phyloP scores from a whole-genome alignment of 2,329 filamentous ascomycete genomes.

The Fusarium tricinctum region DNA sequence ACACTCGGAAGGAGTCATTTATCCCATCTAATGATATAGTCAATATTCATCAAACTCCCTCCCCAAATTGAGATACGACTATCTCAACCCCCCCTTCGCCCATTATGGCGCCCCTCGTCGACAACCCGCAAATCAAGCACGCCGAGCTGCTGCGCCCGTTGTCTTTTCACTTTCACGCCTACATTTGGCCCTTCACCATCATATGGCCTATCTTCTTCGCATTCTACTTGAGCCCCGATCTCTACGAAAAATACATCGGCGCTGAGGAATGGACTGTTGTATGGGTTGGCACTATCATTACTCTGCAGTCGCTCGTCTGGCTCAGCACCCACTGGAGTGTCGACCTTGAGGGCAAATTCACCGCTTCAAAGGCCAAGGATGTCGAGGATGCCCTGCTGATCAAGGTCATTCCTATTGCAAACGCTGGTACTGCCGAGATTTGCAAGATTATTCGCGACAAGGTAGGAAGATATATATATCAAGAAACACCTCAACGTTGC shows the following conservation, averaged over 20 bases:
- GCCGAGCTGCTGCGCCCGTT: conserved; percentile 91
- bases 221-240: conserved; percentile 84
- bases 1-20: conserved; percentile 9
- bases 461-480: conserved; percentile 55
- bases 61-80: conserved; percentile 26
- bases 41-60: not conserved
- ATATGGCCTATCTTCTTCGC: conserved; percentile 93
- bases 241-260: conserved; percentile 91
- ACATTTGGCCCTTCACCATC: conserved; percentile 92
- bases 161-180: conserved; percentile 83
- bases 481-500: conserved; percentile 18
- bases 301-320: conserved; percentile 89
- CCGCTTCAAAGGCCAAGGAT: conserved; percentile 76
- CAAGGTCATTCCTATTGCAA: conserved; percentile 91
- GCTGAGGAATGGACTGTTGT: conserved; percentile 99
- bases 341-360: conserved; percentile 85
- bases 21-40: conserved; percentile 16
- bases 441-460: conserved; percentile 84
- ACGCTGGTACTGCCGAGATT: conserved; percentile 91
- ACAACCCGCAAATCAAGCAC: conserved; percentile 89
- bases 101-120: conserved; percentile 83
- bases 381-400: conserved; percentile 85
- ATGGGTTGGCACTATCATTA: conserved; percentile 89
- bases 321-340: conserved; percentile 98
- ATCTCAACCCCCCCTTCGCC: conserved; percentile 34